Conservation (phyloP, 2,329 filamentous ascomycete species). For the Fusarium sp. region DNA sequence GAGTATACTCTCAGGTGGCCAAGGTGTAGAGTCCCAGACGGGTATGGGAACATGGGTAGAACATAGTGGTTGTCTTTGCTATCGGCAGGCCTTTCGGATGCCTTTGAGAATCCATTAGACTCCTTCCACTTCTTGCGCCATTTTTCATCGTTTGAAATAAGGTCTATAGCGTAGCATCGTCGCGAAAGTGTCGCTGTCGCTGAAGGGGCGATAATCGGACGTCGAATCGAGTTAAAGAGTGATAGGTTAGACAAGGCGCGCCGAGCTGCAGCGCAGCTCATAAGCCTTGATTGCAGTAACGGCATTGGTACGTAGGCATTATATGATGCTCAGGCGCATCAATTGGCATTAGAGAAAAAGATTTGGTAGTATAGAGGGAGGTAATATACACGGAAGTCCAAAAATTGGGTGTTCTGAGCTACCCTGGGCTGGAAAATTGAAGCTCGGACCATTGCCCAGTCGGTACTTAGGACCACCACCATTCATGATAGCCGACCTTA, state of each 20-base stretch:
- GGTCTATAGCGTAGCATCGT: conserved; percentile 60
- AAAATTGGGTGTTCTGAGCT: background rate
- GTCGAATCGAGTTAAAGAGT: conserved; percentile 24
- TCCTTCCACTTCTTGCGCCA: conserved; percentile 63
- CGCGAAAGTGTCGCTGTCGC: conserved; percentile 28
- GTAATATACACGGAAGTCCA: conserved; percentile 1
- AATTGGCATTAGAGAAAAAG: conserved; percentile 2
- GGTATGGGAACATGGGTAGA: conserved; percentile 93
- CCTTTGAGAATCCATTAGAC: background rate
- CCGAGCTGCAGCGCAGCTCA: conserved; percentile 44
- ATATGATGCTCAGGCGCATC: conserved; percentile 43
- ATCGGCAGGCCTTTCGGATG: conserved; percentile 32
- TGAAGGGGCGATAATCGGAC: conserved; percentile 23
- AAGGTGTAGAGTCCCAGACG: conserved; percentile 86
- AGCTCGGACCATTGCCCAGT: conserved; percentile 40
- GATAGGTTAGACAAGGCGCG: conserved; percentile 24
- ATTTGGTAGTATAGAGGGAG: background rate
- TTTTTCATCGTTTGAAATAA: conserved; percentile 61
- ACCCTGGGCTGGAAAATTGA: conserved; percentile 20
- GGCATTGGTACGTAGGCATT: conserved; percentile 49
- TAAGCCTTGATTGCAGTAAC: conserved; percentile 48
- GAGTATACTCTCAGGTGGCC: conserved; percentile 91
- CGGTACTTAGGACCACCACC: conserved; percentile 38
- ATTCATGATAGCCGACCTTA: conserved; percentile 30
- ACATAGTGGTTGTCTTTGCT: conserved; percentile 70